These are phyloP conservation scores for Dendrobium nobile DNA, from an alignment of 106 monocot genomes.

Conservation along the genomic window DNA sequence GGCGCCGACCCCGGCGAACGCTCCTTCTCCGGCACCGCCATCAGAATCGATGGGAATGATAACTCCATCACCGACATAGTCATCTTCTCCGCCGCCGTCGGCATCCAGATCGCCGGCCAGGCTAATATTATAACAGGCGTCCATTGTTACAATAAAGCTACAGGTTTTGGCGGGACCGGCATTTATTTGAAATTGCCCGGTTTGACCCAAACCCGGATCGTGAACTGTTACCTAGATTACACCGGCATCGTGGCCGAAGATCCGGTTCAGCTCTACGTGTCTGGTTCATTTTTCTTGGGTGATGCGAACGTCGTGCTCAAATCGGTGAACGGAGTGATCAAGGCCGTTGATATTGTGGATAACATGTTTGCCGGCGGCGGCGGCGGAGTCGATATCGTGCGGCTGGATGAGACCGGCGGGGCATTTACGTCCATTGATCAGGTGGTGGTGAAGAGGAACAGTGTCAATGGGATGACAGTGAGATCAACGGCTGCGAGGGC, in stretches of 20 bases:
- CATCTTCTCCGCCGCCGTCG: conserved; percentile 43
- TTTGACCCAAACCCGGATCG: conserved; percentile 34
- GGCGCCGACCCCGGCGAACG: conserved; percentile 40
- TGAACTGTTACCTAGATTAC: conserved; percentile 55
- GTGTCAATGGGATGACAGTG: conserved; percentile 19
- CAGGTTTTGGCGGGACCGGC: conserved; percentile 37
- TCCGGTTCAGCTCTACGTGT: conserved; percentile 30
- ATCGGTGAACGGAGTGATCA: conserved; percentile 30
- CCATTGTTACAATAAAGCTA: conserved; percentile 66
- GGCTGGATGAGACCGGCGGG: conserved; percentile 18
- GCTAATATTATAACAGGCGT: conserved; percentile 43
- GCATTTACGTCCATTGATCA: conserved; percentile 25
- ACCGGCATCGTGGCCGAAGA: conserved; percentile 43
- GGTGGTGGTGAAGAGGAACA: conserved; percentile 36
- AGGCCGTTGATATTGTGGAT: conserved; percentile 25
- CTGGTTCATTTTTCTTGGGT: conserved; percentile 42
- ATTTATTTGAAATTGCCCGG: conserved; percentile 31
- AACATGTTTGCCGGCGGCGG: conserved; percentile 44
- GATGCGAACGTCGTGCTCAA: conserved; percentile 34
- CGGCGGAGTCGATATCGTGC: conserved; percentile 12
- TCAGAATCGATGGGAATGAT: conserved; percentile 40
- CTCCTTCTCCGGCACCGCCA: conserved; percentile 33
- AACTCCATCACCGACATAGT: conserved; percentile 49
- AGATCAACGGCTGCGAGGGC: conserved; percentile 29
- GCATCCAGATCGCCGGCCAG: conserved; percentile 35